A percentile compares a stretch with the other conserved stretches of the same genome.
Evolutionary conservation across 1,139 yeast species (phyloP).

Genomic region (Taiozyma onychis): DNA sequence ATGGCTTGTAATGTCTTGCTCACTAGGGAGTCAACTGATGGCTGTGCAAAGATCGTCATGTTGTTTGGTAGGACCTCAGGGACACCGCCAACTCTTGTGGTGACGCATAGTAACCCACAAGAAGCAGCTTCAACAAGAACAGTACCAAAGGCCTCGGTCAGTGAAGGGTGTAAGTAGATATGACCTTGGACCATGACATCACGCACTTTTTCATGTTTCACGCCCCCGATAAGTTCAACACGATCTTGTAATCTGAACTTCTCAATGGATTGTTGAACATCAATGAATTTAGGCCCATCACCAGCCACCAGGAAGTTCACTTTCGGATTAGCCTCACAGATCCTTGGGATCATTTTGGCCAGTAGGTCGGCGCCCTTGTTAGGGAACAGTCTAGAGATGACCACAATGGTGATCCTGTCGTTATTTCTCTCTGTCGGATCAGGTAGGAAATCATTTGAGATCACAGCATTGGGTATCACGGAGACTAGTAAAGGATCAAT

Average conservation of each 20-base stretch:
- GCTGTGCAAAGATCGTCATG: constrained; percentile 90
- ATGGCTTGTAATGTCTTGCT: constrained; percentile 67
- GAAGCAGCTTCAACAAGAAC: constrained; percentile 97
- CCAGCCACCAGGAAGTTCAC: constrained; percentile 89
- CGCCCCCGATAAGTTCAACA: constrained; percentile 79
- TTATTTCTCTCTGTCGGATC: constrained; percentile 26
- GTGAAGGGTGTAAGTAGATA: constrained; percentile 86
- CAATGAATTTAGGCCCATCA: constrained; percentile 93
- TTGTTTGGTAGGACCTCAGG: constrained; percentile 93
- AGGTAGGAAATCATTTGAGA: constrained; percentile 77
- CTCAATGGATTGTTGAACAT: constrained; percentile 93
- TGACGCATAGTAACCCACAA: constrained; percentile 89
- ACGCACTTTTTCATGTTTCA: constrained; percentile 88
- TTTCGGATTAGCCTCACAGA: constrained; percentile 57
- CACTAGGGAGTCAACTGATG: constrained; percentile 76
- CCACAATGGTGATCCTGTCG: constrained; percentile 63
- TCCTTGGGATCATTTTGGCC: constrained; percentile 78
- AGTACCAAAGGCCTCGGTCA: constrained; percentile 98
- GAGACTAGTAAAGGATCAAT: constrained; percentile 74
- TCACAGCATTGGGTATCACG: constrained; percentile 95
- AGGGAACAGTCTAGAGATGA: constrained; percentile 87
- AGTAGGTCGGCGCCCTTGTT: constrained; percentile 93
- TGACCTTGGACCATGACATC: constrained; percentile 93
- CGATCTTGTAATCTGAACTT: constrained; percentile 79
- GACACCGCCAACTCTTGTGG: constrained; percentile 95